phyloP scores from a whole-genome alignment of 805 yeast species.

The Kodamaea kaohsiungensis region DNA sequence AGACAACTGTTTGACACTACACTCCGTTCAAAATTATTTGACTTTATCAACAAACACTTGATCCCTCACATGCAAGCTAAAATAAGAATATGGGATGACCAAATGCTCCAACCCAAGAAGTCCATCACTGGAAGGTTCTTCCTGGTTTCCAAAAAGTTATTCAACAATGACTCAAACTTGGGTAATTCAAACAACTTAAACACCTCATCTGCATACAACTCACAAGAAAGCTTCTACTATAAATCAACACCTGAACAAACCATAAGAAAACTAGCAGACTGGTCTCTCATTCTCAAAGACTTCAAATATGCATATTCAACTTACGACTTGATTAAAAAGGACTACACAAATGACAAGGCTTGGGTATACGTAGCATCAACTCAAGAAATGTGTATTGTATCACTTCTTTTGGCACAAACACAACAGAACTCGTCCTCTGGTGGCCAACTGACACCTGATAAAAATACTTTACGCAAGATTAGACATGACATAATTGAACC shows the following conservation, averaged over 20 bases:
- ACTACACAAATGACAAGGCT: slow-evolving; percentile 73
- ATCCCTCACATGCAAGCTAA: slow-evolving; percentile 86
- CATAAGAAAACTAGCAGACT: slow-evolving; percentile 83
- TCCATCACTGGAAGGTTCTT: slow-evolving; percentile 75
- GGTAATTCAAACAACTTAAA: neutral
- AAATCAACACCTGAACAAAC: slow-evolving; percentile 68
- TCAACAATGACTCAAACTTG: slow-evolving; percentile 39
- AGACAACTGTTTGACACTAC: slow-evolving; percentile 42
- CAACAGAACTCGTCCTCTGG: slow-evolving; percentile 31
- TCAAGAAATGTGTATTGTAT: slow-evolving; percentile 84
- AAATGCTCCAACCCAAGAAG: slow-evolving; percentile 70
- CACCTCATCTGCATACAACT: slow-evolving; percentile 40
- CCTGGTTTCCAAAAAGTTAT: slow-evolving; percentile 62
- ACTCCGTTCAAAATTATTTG: slow-evolving; percentile 43
- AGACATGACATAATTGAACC: slow-evolving; percentile 59
- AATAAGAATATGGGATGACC: slow-evolving; percentile 84
- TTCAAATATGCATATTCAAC: slow-evolving; percentile 80
- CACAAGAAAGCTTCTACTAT: slow-evolving; percentile 57
- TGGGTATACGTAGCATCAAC: slow-evolving; percentile 79
- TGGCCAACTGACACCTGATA: slow-evolving; percentile 26
- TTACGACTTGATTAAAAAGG: slow-evolving; percentile 80
- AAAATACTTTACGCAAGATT: slow-evolving; percentile 46
- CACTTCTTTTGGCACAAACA: slow-evolving; percentile 62
- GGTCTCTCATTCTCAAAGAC: slow-evolving; percentile 89
- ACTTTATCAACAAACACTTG: slow-evolving; percentile 49